phyloP scores from a whole-genome alignment of 2,329 filamentous ascomycete genomes.

The Aspergillus udagawae region DNA sequence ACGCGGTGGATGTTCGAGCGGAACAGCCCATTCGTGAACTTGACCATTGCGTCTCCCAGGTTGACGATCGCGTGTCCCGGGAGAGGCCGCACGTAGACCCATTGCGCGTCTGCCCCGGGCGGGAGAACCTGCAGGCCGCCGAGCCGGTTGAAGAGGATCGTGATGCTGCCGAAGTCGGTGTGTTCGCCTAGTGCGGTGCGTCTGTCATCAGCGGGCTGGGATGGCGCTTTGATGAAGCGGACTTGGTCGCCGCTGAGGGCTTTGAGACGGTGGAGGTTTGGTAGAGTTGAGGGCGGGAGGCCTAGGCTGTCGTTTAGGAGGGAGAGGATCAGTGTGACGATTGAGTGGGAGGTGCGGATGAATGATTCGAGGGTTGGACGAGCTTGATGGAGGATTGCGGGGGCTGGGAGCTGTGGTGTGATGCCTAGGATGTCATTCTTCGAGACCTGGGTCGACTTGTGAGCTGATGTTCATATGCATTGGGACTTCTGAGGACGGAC shows the following conservation, averaged over 20 bases:
- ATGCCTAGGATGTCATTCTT: slow-evolving; percentile 51
- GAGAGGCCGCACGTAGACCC: slow-evolving; percentile 52
- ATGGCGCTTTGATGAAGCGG: slow-evolving; percentile 50
- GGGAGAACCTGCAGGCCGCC: slow-evolving; percentile 53
- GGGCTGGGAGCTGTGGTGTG: slow-evolving; percentile 38
- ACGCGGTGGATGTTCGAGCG: slow-evolving; percentile 48
- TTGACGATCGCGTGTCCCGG: slow-evolving; percentile 46
- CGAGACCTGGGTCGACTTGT: slow-evolving; percentile 33
- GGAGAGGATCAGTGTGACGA: slow-evolving; percentile 44
- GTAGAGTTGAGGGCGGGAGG: slow-evolving; percentile 40
- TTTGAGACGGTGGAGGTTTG: slow-evolving; percentile 44
- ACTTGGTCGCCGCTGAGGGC: slow-evolving; percentile 50
- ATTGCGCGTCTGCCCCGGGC: slow-evolving; percentile 39
- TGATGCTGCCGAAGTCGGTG: slow-evolving; percentile 56
- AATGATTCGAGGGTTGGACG: slow-evolving; percentile 40
- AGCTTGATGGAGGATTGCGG: slow-evolving; percentile 37
- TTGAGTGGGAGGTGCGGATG: slow-evolving; percentile 42
- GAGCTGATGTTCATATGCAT: neutral
- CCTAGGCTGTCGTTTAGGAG: slow-evolving; percentile 44
- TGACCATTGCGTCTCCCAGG: slow-evolving; percentile 43
- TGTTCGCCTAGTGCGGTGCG: slow-evolving; percentile 49
- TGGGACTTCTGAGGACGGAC: slow-evolving; percentile 24
- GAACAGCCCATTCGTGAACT: slow-evolving; percentile 41
- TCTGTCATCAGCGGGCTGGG: slow-evolving; percentile 42
- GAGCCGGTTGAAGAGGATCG: slow-evolving; percentile 54